Conservation (phyloP, 164 flowering plant species). For the Annona cherimola region DNA sequence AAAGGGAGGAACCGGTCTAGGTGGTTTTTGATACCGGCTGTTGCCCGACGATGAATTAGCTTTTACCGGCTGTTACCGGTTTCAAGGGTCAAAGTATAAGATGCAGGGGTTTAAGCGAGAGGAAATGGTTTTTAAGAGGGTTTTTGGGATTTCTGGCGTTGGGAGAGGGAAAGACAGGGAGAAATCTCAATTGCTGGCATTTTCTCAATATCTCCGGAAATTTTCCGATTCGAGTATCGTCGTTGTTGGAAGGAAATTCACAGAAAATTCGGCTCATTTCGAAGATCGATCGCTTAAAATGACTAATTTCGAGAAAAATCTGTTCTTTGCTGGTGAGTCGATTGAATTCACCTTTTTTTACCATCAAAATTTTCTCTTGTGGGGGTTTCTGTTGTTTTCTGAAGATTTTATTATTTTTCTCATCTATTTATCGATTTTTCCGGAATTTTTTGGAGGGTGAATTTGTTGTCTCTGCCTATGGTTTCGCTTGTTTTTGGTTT, state of each 20-base stretch:
- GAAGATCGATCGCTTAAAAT: not conserved
- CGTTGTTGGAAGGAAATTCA: slow-evolving; percentile 7
- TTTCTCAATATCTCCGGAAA: slow-evolving; percentile 4
- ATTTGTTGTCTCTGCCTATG: slow-evolving; percentile 3
- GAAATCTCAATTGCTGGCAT: slow-evolving; percentile 1
- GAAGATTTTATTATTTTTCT: not conserved
- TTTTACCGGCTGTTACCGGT: slow-evolving; percentile 14
- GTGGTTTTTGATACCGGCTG: slow-evolving; percentile 16
- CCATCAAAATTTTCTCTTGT: not conserved
- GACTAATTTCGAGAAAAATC: not conserved
- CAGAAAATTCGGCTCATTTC: slow-evolving; percentile 1
- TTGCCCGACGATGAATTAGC: not conserved
- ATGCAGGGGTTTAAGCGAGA: slow-evolving; percentile 21
- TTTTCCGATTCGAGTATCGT: slow-evolving; percentile 3
- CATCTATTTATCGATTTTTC: not conserved
- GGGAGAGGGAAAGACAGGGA: not conserved
- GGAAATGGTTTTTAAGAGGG: slow-evolving; percentile 21
- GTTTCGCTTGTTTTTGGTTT: slow-evolving; percentile 6
- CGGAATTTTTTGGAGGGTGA: slow-evolving; percentile 1
- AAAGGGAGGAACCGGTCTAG: slow-evolving; percentile 22
- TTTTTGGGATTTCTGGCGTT: slow-evolving; percentile 16
- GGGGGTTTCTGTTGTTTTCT: not conserved
- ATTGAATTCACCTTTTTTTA: not conserved
- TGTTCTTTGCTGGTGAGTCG: slow-evolving; percentile 11
- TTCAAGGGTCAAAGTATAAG: slow-evolving; percentile 24